Base-by-base conservation (phyloP, 2,329 filamentous ascomycete genomes). In the Colletotrichum sp. region DNA sequence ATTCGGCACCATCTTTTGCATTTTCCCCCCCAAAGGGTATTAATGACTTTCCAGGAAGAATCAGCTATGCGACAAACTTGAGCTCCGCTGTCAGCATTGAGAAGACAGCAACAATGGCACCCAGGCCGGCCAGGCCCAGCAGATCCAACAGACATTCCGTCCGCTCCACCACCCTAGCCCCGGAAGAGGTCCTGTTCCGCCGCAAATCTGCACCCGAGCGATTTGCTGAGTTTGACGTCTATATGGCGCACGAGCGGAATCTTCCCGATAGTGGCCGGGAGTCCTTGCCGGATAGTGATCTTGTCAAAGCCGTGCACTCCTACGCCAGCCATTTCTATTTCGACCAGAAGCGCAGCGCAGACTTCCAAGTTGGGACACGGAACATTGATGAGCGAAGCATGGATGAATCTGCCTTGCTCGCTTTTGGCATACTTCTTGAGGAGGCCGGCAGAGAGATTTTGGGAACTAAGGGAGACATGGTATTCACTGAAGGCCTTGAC, bases 401-500 rank as follows among this genome's bases (percentile, higher is more conserved):
- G 90, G 94, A 96, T 81, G 95, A 95, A 85, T 95, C 94, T 16
- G 94, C 94, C 6, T 87, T 96, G 74, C 85, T 96, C 70, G 94
- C 94, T 1, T 88, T 96, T 80, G 94, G 94, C 2, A 92, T 96
- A 65, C 83, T 96, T 72, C 85, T 96, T 57, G 94, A 96, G 84
- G 95, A 96, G 83, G 90, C 91, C 4, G 88, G 90, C 19, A 87
- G 88, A 55, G 90, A 92, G 63, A 83, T 88, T 8, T 85, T 96
- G 25, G 94, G 93, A 6, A 86, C 88, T 71, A 90, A 87, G 15
- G 95, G 94, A 27, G 93, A 95, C 83, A 83, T 95, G 64, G 93
- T 94, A 2, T 94, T 96, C 80, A 92, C 93, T 0, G 94, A 96
- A 82, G 89, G 88, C 6, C 82, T 84, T 30, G 82, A 84, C 63